phyloP scores from a whole-genome alignment of 78 protist species.

The Anaeramoeba ignava region DNA sequence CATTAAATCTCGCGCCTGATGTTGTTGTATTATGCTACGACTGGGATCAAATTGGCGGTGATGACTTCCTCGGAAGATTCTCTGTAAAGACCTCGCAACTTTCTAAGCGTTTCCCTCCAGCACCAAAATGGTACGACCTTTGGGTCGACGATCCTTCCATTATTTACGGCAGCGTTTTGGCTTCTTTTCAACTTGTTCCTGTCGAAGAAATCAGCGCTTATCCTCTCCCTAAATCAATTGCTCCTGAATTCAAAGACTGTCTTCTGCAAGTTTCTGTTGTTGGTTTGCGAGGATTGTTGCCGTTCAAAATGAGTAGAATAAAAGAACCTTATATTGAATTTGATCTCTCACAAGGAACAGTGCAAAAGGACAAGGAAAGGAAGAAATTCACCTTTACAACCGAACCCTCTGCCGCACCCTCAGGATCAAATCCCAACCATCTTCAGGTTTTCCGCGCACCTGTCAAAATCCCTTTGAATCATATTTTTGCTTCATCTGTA shows the following conservation, averaged over 20 bases:
- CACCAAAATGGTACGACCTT: no score
- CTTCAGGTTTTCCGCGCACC: background rate
- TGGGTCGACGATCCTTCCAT: no score
- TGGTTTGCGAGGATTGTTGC: slow-evolving; percentile 15
- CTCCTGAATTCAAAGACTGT: background rate
- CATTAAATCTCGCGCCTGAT: background rate
- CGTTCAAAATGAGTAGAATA: no score
- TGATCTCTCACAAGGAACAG: no score
- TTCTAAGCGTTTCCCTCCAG: no score
- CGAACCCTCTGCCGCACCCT: background rate
- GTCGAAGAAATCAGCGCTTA: background rate
- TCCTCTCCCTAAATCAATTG: slow-evolving; percentile 6
- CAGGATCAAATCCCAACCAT: background rate
- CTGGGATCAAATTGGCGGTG: slow-evolving; percentile 4
- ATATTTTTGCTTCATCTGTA: background rate
- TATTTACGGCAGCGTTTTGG: slow-evolving; percentile 9
- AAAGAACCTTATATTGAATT: no score
- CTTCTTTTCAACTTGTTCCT: slow-evolving; percentile 11
- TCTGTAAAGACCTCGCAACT: no score
- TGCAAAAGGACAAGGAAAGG: background rate
- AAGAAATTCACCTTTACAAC: background rate
- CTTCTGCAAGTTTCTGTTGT: background rate
- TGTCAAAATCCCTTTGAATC: background rate
- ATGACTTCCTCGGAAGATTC: background rate
- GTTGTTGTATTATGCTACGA: slow-evolving; percentile 1